Conservation (phyloP, 768 basidiomycete genomes). For the Coprinellus micaceus region DNA sequence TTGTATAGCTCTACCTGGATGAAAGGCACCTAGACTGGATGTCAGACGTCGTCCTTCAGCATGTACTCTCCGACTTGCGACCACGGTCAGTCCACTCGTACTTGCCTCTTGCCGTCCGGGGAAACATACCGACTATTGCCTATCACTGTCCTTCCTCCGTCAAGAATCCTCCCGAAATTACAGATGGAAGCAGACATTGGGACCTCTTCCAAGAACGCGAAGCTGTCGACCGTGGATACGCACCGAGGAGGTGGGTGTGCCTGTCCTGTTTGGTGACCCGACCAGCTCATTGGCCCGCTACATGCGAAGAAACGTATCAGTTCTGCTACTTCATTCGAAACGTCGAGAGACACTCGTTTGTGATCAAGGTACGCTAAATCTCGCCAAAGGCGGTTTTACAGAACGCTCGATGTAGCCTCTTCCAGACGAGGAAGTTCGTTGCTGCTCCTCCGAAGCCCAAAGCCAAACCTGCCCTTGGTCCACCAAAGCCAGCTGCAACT, state of each 20-base stretch:
- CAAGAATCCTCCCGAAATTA: constrained; percentile 65
- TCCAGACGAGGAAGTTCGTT: constrained; percentile 38
- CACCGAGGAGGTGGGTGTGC: constrained; percentile 69
- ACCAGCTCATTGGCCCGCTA: not conserved
- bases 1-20: constrained; percentile 86
- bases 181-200: constrained; percentile 51
- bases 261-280: not conserved
- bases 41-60: constrained; percentile 76
- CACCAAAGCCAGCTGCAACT: not conserved
- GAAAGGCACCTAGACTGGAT: constrained; percentile 89
- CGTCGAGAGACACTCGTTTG: constrained; percentile 75
- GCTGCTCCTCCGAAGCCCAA: constrained; percentile 22
- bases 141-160: not conserved
- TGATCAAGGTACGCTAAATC: constrained; percentile 62
- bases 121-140: not conserved
- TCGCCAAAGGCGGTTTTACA: not conserved
- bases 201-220: constrained; percentile 48
- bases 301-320: constrained; percentile 72
- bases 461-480: not conserved
- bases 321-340: constrained; percentile 88
- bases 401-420: not conserved
- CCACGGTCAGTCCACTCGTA: constrained; percentile 46
- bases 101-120: too few species aligned
- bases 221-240: constrained; percentile 64
- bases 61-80: constrained; percentile 75